A percentile compares a stretch with the other conserved stretches of the same genome.
phyloP scores from a whole-genome alignment of 306 rosid species.

The Cyamopsis tetragonoloba region DNA sequence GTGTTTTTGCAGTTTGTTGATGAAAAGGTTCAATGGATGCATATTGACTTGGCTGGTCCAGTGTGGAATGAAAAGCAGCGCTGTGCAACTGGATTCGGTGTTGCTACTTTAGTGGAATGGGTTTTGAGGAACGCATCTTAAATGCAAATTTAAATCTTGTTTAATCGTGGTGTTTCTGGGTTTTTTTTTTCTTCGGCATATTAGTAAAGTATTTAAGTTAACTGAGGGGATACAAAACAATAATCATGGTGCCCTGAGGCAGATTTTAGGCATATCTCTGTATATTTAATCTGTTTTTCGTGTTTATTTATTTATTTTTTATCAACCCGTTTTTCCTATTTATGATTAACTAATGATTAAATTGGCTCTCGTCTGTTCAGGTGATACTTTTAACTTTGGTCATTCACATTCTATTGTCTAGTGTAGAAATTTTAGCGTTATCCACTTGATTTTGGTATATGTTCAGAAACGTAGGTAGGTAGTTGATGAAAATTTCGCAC shows the following conservation, averaged over 20 bases:
- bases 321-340: too few species aligned
- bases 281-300: conserved; percentile 5
- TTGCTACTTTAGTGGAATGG: conserved; percentile 87
- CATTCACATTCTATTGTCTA: neutral
- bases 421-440: too few species aligned
- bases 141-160: conserved; percentile 8
- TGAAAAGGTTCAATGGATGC: conserved; percentile 95
- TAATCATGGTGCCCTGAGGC: neutral
- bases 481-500: too few species aligned
- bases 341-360: neutral
- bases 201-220: neutral
- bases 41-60: conserved; percentile 89
- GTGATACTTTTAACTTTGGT: neutral
- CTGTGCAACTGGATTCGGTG: conserved; percentile 80
- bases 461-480: too few species aligned
- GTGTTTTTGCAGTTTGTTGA: conserved; percentile 76
- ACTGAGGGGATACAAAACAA: neutral
- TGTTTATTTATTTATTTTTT: too few species aligned
- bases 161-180: neutral
- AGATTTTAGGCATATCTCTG: neutral
- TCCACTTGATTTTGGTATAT: too few species aligned
- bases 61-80: conserved; percentile 73
- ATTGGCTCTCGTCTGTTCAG: neutral
- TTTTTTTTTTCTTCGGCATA: neutral
- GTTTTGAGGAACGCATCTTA: conserved; percentile 69